phyloP scores from a whole-genome alignment of 1,284 basidiomycete genomes.

The Malassezia dermatis region DNA sequence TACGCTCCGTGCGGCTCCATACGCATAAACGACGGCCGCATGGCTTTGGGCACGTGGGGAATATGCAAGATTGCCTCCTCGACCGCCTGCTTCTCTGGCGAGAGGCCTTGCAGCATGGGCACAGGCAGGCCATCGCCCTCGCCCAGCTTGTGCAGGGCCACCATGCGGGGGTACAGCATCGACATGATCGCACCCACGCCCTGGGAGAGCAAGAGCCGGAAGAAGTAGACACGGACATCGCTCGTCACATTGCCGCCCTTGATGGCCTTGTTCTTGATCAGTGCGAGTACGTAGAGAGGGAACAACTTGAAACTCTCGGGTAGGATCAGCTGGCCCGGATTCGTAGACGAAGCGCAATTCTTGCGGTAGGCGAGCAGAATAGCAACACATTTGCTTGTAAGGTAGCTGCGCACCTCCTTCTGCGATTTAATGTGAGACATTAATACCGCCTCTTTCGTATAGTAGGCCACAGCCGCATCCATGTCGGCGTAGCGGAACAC shows the following conservation, averaged over 20 bases:
- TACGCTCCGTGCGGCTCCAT: conserved; percentile 89
- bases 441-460: conserved; percentile 64
- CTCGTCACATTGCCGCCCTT: conserved; percentile 79
- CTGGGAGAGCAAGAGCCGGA: conserved; percentile 64
- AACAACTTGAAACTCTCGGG: conserved; percentile 87
- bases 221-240: conserved; percentile 80
- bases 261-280: conserved; percentile 81
- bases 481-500: conserved; percentile 87
- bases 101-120: conserved; percentile 12
- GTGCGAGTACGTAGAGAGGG: conserved; percentile 70
- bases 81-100: conserved; percentile 50
- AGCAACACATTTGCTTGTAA: conserved; percentile 75
- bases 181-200: conserved; percentile 63
- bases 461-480: conserved; percentile 66
- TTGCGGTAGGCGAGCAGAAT: conserved; percentile 78
- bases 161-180: conserved; percentile 75
- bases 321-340: conserved; percentile 75
- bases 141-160: conserved; percentile 77
- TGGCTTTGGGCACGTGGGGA: conserved; percentile 57
- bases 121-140: conserved; percentile 62
- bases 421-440: conserved; percentile 63
- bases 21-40: conserved; percentile 71
- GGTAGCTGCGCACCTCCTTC: conserved; percentile 65
- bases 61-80: conserved; percentile 56
- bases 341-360: conserved; percentile 75